These are phyloP conservation scores for Phellopilus nigrolimitatus DNA, from an alignment of 1,284 basidiomycete species.

Conservation along the genomic window DNA sequence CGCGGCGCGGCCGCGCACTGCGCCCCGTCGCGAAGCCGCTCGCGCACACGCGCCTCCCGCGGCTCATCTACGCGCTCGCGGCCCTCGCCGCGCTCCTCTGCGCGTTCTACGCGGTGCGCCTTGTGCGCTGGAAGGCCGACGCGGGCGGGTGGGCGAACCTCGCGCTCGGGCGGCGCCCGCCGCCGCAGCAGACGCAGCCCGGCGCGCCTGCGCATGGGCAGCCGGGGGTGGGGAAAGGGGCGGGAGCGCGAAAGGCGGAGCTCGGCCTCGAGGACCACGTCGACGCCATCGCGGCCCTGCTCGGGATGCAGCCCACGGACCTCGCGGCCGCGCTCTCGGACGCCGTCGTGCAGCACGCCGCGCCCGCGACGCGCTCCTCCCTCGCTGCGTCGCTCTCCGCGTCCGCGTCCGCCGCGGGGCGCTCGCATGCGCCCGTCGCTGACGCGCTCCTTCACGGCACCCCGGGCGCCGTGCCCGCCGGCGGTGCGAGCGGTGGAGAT, in stretches of 20 bases:
- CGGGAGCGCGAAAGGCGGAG: slow-evolving; percentile 17
- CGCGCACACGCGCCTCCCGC: slow-evolving; percentile 29
- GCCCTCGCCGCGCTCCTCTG: slow-evolving; percentile 39
- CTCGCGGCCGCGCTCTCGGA: slow-evolving; percentile 57
- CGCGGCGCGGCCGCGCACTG: slow-evolving; percentile 30
- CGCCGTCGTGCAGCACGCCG: slow-evolving; percentile 51
- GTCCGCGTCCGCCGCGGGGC: slow-evolving; percentile 25
- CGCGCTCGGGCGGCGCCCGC: slow-evolving; percentile 36
- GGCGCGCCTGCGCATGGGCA: background rate
- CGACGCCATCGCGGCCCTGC: slow-evolving; percentile 50
- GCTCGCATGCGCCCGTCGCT: slow-evolving; percentile 39
- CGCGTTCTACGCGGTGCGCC: slow-evolving; percentile 46
- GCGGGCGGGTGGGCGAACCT: slow-evolving; percentile 60
- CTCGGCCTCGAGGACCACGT: slow-evolving; percentile 49
- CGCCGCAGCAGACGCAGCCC: slow-evolving; percentile 27
- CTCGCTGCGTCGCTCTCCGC: slow-evolving; percentile 32
- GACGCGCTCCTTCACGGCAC: slow-evolving; percentile 35
- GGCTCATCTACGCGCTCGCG: slow-evolving; percentile 47
- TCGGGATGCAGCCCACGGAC: slow-evolving; percentile 56
- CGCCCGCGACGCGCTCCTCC: slow-evolving; percentile 52
- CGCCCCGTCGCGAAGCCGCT: slow-evolving; percentile 32
- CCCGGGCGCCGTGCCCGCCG: slow-evolving; percentile 12
- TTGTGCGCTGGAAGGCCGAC: slow-evolving; percentile 46
- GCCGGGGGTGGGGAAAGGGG: slow-evolving; percentile 11
- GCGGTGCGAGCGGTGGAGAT: slow-evolving; percentile 20